Evolutionary conservation across 257 asterid genomes (phyloP), one percentile per base, ranked within the genome.

Genomic region (Petrea volubilis): DNA sequence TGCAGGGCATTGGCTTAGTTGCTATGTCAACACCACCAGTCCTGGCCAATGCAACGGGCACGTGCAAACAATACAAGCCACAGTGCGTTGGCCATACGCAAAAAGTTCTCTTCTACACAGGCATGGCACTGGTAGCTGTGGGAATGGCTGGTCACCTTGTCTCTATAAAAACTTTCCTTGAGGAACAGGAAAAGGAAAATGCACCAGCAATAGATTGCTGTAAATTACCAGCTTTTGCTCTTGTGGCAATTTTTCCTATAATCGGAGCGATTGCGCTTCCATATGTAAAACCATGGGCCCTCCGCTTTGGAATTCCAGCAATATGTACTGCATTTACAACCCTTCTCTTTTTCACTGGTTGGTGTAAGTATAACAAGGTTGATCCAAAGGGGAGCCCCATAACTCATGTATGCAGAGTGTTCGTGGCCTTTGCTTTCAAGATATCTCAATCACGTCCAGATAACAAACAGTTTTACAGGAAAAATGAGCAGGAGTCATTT

Each of bases 11-110:
- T 73, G 75, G 78, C 5, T 77, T 85, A 2, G 21, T 88, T 15
- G 24, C 84, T 0, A 71, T 88, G 90, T 88, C 93, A 23, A 80
- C 84, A 0, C 93, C 90, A 5, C 88, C 88, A 0, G 79, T 79
- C 25, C 82, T 82, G 1, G 76, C 83, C 25, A 75, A 77, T 31
- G 20, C 67, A 23, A 81, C 85, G 0, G 75, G 74, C 49, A 80
- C 78, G 3, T 88, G 96, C 82, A 81, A 73, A 9, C 11, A 47
- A 5, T 84, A 84, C 52, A 28, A 81, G 64, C 67, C 82, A 14
- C 57, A 76, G 27, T 86, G 93, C 74, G 40, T 88, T 18, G 89
- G 88, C 0, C 52, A 59, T 1, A 79, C 83, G 0, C 96, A 88
- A 29, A 79, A 74, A 58, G 78, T 38, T 27, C 75, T 89, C 13